Evolutionary conservation across 2,329 filamentous ascomycete genomes (phyloP).

Genomic region (Colletotrichum acutatum): DNA sequence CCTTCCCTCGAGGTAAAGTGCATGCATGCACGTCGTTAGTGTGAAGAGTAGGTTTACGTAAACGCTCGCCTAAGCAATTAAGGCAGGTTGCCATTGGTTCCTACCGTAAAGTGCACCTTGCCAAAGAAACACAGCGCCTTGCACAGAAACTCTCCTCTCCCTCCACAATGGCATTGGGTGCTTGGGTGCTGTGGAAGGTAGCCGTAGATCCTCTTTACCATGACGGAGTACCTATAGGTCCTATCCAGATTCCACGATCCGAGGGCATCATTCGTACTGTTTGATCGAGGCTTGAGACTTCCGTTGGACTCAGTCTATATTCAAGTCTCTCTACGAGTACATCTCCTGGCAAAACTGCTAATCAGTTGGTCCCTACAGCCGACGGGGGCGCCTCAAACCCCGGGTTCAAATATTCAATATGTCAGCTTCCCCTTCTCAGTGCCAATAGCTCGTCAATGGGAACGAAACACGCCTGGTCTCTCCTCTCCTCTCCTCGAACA

Average conservation of each 20-base stretch:
- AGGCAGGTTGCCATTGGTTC: neutral
- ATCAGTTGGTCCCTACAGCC: too few relatives aligned
- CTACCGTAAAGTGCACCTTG: too few relatives aligned
- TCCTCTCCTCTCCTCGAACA: too few relatives aligned
- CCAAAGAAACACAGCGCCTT: too few relatives aligned
- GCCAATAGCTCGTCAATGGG: too few relatives aligned
- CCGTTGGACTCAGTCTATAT: neutral
- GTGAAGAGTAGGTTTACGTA: neutral
- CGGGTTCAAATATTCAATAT: too few relatives aligned
- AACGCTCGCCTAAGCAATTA: neutral
- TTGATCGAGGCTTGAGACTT: neutral
- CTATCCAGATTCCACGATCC: too few relatives aligned
- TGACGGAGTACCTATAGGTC: neutral
- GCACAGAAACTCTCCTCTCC: neutral
- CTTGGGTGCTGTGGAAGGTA: neutral
- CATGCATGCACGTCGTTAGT: neutral
- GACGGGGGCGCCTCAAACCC: too few relatives aligned
- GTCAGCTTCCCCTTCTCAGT: too few relatives aligned
- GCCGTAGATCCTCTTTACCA: neutral
- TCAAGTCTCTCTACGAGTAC: too few relatives aligned
- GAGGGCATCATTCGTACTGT: neutral
- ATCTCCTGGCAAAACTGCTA: too few relatives aligned
- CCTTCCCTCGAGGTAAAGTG: neutral
- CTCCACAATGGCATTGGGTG: neutral
- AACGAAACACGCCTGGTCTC: too few relatives aligned